Base-by-base conservation (phyloP, 805 yeast genomes). In the Candida michaelii region DNA sequence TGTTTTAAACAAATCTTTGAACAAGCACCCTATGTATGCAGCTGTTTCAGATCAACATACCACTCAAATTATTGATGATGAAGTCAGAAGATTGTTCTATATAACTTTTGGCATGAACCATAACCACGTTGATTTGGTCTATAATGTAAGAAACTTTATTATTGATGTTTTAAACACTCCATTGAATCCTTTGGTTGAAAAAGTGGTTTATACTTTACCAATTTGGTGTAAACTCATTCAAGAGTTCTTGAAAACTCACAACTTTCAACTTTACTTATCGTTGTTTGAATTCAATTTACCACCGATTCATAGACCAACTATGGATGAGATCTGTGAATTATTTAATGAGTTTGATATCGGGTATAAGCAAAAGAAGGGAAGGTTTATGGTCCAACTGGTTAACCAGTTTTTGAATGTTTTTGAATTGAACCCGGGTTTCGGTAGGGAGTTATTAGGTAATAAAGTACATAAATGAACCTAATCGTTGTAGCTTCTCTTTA, bases 101-200 rank as follows among this genome's bases (percentile, higher is more conserved):
- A 11, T 34, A 15, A 23, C 37, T 18, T 34, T 34, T 34, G 37
- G 37, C 3, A 34, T 24, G 29, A 23, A 19, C 15, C 29, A 34
- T 5, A 34, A 34, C 14, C 14, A 5, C 3, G 14, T 34, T 34
- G 37, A 34, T 34, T 34, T 34, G 27, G 37, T 29, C 4, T 24
- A 23, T 34, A 34, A 23, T 12, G 14, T 34, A 10, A 34, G 37
- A 14, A 24, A 23, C 29, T 34, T 34, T 15, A 34, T 34, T 34
- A 6, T 13, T 23, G 37, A 34, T 3, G 5, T 30, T 30, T 7
- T 13, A 12, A 16, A 16, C 8, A n/a, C 13, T 4, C 30, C 30
- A 27, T 5, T 13, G 17, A 14, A n/a, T 12, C 30, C 30, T 9
- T 13, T 19, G n/a, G 27, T 19, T 3, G 4, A 12, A 6, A 18